Evolutionary conservation across 2,329 filamentous ascomycete species (phyloP), one percentile per base, ranked within the genome.

Genomic region (Ophiostoma sp.): DNA sequence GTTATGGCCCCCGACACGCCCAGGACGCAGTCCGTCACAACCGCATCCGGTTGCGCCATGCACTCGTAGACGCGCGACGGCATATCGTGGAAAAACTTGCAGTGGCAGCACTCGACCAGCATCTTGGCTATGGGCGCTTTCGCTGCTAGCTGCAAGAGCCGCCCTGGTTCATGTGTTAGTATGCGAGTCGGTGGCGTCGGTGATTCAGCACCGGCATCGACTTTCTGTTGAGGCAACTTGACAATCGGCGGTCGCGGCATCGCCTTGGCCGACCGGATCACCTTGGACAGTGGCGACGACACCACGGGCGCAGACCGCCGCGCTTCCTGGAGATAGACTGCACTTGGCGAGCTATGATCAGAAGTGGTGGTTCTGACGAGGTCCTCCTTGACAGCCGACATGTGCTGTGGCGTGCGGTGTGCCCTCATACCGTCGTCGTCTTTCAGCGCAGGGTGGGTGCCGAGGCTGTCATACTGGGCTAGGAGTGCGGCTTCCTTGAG

Each of bases 41-140:
- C 77, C 4, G 81, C 81, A 64, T 86, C 82, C 0, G 85, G 85
- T 71, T 83, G 83, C 5, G 83, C 83, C 85, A 89, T 88, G 74
- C 84, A 86, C 73, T 87, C 84, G 75, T 89, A 89, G 36, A 89
- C 79, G 68, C 84, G 83, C 66, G 82, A 84, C 4, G 87, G 87
- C 83, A 89, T 84, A 75, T 89, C 87, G 73, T 88, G 86, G 75
- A 85, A 87, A 76, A 84, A 87, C 68, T 82, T 83, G 80, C 87
- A 89, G 68, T 78, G 80, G 77, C 87, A 89, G 76, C 87, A 89
- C 74, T 88, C 82, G 12, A 89, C 86, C 42, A 89, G 83, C 79
- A 88, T 84, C 77, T 88, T 89, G 45, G 84, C 84, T 12, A 87
- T 7, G 3, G 62, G 62, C 41, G 27, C 16, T 11, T 64, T n/a